These are phyloP conservation scores for Craterostigma plantagineum DNA, from an alignment of 257 asterid genomes.

Conservation along the genomic window DNA sequence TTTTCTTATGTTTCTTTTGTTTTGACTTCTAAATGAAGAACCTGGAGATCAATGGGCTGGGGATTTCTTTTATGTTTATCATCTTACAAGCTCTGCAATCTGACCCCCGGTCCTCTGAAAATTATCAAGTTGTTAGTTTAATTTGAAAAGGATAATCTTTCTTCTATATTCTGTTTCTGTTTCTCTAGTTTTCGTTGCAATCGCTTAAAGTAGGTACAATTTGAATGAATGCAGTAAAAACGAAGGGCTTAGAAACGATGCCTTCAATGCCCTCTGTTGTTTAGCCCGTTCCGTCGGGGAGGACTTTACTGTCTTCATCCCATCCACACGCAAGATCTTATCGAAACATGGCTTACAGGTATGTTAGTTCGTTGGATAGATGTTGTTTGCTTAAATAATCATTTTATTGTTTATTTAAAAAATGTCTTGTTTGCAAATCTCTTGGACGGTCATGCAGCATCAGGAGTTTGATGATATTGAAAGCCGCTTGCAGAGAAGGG, in stretches of 20 bases:
- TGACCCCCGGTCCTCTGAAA: no score
- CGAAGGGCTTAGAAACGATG: constrained; percentile 82
- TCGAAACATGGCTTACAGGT: constrained; percentile 74
- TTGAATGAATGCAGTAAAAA: constrained; percentile 38
- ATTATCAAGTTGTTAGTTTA: no score
- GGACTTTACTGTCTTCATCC: constrained; percentile 79
- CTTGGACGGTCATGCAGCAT: constrained; percentile 27
- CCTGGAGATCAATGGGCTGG: no score
- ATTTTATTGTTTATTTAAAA: not conserved
- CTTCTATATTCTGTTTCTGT: no score
- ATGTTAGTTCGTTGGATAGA: constrained; percentile 1
- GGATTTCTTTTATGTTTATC: no score
- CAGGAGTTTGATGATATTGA: constrained; percentile 87
- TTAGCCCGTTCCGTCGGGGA: constrained; percentile 96
- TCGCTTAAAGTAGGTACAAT: no score
- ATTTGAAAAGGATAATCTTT: no score
- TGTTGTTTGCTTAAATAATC: not conserved
- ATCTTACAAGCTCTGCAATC: no score
- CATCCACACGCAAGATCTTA: constrained; percentile 79
- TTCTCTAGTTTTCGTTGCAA: no score
- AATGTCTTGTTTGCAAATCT: not conserved
- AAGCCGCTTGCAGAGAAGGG: constrained; percentile 53
- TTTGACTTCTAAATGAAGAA: no score
- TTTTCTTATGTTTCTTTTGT: not conserved
- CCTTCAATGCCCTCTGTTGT: constrained; percentile 88